Evolutionary conservation across 768 basidiomycete genomes (phyloP), one percentile per base, ranked within the genome.

Genomic region (Albatrellus ellisii): DNA sequence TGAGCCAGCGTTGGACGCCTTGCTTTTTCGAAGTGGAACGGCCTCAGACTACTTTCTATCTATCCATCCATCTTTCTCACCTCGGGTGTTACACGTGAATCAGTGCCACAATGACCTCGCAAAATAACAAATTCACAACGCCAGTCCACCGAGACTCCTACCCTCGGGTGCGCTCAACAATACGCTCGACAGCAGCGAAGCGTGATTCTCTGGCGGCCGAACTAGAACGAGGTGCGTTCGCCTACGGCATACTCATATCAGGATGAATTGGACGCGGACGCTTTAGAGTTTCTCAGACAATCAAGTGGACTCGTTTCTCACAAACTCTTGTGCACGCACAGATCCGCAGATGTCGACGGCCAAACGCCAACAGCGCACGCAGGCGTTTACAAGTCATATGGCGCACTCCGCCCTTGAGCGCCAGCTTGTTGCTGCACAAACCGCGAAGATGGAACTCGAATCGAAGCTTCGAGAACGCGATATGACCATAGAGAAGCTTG

Each of bases 191-290:
- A 6, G 62, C 63, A 6, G 39, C 65, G 11, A 82, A 82, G 47
- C 70, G 79, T 24, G 78, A 79, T 46, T 78, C 79, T 0, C 58
- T 79, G 32, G 70, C 73, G 26, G 79, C 79, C 10, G 79, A 81
- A 47, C 65, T 81, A 12, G 78, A 80, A 55, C 67, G 75, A 53
- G 78, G 79, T 69, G 49, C 36, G 59, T 37, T 25, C 9, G 15
- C 15, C 25, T 31, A 4, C 6, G 25, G 12, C 29, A 12, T 14
- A 22, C n/a, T 8, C 4, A 26, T 41, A 20, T 34, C 38, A 1
- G 36, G 17, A 27, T 34, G 12, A 26, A 31, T 12, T 22, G 20
- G 36, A 39, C 24, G 24, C 22, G 10, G 21, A 39, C 24, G 22
- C 14, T 15, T 10, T 26, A 22, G 38, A 6, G 3, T 25, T 15